Conservation (phyloP, 495 filamentous ascomycete genomes). For the Astrothelium subdiscretum region DNA sequence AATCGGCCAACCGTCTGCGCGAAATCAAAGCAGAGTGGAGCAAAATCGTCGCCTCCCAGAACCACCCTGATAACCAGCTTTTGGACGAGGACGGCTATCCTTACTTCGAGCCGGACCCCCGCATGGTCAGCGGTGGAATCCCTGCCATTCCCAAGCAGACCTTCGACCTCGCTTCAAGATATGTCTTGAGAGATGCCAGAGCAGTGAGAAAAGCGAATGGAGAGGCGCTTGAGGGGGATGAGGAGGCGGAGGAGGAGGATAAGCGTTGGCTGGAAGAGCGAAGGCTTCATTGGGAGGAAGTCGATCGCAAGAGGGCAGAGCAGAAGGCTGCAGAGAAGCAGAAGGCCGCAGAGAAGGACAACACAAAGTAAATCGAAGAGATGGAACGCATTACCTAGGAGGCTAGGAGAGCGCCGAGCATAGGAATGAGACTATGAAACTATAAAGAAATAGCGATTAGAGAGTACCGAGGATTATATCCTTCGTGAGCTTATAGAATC, state of each 20-base stretch:
- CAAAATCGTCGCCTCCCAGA: background rate
- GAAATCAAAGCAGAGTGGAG: background rate
- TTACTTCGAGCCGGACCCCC: background rate
- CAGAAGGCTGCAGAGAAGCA: too few species aligned
- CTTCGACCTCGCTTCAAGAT: too few species aligned
- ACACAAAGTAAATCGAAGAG: too few species aligned
- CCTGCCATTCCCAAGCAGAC: too few species aligned
- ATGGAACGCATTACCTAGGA: too few species aligned
- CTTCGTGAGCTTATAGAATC: too few species aligned
- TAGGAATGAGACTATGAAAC: too few species aligned
- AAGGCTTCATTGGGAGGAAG: background rate
- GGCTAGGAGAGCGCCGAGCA: background rate
- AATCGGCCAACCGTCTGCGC: background rate
- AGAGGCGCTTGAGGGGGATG: background rate
- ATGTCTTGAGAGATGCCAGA: background rate
- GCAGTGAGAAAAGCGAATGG: background rate
- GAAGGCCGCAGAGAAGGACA: too few species aligned
- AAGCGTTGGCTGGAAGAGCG: background rate
- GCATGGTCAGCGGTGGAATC: background rate
- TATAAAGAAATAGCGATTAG: too few species aligned
- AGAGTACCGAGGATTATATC: too few species aligned
- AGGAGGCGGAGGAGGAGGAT: background rate
- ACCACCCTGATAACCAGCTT: background rate
- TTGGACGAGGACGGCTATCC: background rate
- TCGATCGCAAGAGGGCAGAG: background rate